These are phyloP conservation scores for Coemansia furcata DNA, from an alignment of 192 early-diverging fungal genomes.

Conservation along the genomic window DNA sequence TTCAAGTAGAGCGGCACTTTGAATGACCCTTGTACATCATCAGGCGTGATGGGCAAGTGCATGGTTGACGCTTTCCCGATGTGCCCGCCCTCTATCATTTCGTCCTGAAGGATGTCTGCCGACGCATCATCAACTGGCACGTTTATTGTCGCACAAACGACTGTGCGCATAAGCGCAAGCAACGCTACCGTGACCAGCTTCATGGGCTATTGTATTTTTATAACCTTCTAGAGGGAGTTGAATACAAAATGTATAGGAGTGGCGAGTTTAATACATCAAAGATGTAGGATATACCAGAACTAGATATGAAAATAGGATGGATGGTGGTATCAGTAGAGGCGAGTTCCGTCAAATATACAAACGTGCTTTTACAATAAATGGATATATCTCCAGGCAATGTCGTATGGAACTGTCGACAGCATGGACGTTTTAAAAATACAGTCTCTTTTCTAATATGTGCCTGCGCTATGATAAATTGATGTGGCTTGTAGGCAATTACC, in stretches of 20 bases:
- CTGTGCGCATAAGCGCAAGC: conserved; percentile 21
- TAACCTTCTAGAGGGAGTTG: conserved; percentile 2
- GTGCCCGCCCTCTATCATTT: conserved; percentile 12
- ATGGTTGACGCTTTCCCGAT: conserved; percentile 14
- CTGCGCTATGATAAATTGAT: background rate
- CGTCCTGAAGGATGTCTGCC: background rate
- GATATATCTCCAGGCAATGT: background rate
- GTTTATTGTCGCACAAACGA: conserved; percentile 10
- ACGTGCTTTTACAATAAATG: background rate
- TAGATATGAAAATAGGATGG: background rate
- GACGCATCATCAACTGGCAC: conserved; percentile 1
- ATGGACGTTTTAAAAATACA: background rate
- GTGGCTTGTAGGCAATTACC: background rate
- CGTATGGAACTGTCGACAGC: background rate
- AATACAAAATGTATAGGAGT: background rate
- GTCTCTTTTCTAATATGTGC: background rate
- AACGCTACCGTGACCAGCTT: conserved; percentile 12
- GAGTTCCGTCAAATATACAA: background rate
- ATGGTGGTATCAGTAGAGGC: background rate
- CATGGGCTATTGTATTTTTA: background rate
- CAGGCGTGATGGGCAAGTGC: conserved; percentile 17
- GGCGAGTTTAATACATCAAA: background rate
- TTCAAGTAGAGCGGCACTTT: conserved; percentile 39
- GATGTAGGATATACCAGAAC: background rate
- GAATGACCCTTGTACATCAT: conserved; percentile 25